Base-by-base conservation (phyloP, 257 asterid genomes). In the Eustoma russellianum region DNA sequence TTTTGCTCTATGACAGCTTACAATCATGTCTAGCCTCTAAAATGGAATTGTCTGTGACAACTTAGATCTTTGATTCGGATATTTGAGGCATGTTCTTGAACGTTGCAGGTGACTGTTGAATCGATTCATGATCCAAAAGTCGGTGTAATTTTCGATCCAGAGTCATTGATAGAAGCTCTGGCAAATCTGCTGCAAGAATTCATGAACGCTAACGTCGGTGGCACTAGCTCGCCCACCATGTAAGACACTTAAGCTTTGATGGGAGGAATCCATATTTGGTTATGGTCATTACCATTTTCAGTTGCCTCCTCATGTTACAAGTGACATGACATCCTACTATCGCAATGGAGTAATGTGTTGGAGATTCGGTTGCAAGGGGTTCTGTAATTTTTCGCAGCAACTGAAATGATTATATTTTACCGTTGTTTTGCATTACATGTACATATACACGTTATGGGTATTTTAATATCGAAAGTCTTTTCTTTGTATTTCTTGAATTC, bases 61-160 rank as follows among this genome's bases (percentile, higher is more conserved):
- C 30, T 24, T 24, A 24, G 30, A 24, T 24, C 30, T 24, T 2
- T 24, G 30, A 24, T 24, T 24, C 30, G 2, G 30, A 24, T 24
- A 24, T 24, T 24, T 24, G 43, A 1, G 43, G 10, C 43, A 10
- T 38, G 11, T 56, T 59, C 51, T 44, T 43, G 58, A 41, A 59
- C 35, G 40, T 68, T 73, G 78, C 68, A 87, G 96, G 86, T 87
- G 24, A 65, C 83, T n/a, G 92, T 91, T 24, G 84, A 91, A 64
- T 82, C 96, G 2, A 54, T 77, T 9, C 78, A 44, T 15, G 96
- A 91, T 56, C 67, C 83, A 44, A 66, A 77, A 33, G 83, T 68
- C 8, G 94, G 95, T 33, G 57, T 77, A 48, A 68, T 86, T 8
- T 91, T 82, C 53, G 87, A 86, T 62, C 93, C 98, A 9, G 71